These are phyloP conservation scores for Reutealis trisperma DNA, from an alignment of 345 rosid genomes.

Conservation along the genomic window DNA sequence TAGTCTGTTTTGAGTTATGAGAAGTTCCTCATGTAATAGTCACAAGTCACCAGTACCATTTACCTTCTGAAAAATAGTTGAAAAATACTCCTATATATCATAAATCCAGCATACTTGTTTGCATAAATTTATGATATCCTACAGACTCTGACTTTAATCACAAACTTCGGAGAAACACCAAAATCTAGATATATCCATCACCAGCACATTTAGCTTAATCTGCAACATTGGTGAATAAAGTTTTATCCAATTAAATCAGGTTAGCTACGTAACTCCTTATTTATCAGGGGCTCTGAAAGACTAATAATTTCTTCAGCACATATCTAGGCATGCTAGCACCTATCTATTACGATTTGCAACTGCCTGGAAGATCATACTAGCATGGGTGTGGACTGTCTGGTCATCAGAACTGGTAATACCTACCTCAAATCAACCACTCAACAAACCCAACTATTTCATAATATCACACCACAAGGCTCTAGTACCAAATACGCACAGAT, in stretches of 20 bases:
- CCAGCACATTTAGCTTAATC: background rate
- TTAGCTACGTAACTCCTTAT: background rate
- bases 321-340: background rate
- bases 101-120: background rate
- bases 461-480: background rate
- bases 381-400: background rate
- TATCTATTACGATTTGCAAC: background rate
- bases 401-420: background rate
- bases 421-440: background rate
- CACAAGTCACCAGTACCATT: background rate
- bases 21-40: background rate
- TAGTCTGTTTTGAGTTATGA: background rate
- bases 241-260: constrained; percentile 6
- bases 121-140: background rate
- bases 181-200: background rate
- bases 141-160: background rate
- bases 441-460: background rate
- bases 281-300: background rate
- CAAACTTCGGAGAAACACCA: background rate
- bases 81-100: background rate
- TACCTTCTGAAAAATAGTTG: background rate
- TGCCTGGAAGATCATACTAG: background rate
- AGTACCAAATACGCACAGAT: background rate
- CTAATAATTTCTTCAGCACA: background rate
- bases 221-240: background rate